These are phyloP conservation scores for Hysterium pulicare DNA, from an alignment of 2,329 filamentous ascomycete species.

Conservation along the genomic window DNA sequence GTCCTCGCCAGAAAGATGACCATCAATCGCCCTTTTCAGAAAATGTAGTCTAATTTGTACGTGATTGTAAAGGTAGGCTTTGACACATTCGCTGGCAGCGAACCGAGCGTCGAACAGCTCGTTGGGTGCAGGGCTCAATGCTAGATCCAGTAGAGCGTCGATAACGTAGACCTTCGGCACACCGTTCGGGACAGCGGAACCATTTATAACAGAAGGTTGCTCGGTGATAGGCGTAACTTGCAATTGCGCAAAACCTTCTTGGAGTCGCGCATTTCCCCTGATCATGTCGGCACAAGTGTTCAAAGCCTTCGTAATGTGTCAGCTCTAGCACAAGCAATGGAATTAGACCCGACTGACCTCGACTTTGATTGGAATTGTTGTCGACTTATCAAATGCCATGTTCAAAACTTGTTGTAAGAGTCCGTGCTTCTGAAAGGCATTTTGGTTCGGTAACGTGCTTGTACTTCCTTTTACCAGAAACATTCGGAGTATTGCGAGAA, in stretches of 20 bases:
- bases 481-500: slow-evolving; percentile 79
- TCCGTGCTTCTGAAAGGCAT: slow-evolving; percentile 78
- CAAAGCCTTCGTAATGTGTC: slow-evolving; percentile 59
- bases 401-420: slow-evolving; percentile 76
- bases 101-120: slow-evolving; percentile 75
- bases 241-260: slow-evolving; percentile 86
- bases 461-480: slow-evolving; percentile 80
- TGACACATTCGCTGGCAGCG: slow-evolving; percentile 84
- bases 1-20: slow-evolving; percentile 71
- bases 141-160: slow-evolving; percentile 82
- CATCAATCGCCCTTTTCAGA: slow-evolving; percentile 81
- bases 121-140: slow-evolving; percentile 64
- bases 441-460: slow-evolving; percentile 79
- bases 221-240: slow-evolving; percentile 65
- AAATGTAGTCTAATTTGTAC: slow-evolving; percentile 81
- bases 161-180: slow-evolving; percentile 77
- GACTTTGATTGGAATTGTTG: slow-evolving; percentile 74
- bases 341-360: slow-evolving; percentile 63
- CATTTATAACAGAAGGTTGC: slow-evolving; percentile 35
- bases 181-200: slow-evolving; percentile 47
- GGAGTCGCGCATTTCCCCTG: slow-evolving; percentile 71
- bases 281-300: slow-evolving; percentile 86
- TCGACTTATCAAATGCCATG: slow-evolving; percentile 71
- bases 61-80: slow-evolving; percentile 86
- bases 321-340: neutral